Base-by-base conservation (phyloP, 2,329 filamentous ascomycete genomes). In the Aureobasidium lini region DNA sequence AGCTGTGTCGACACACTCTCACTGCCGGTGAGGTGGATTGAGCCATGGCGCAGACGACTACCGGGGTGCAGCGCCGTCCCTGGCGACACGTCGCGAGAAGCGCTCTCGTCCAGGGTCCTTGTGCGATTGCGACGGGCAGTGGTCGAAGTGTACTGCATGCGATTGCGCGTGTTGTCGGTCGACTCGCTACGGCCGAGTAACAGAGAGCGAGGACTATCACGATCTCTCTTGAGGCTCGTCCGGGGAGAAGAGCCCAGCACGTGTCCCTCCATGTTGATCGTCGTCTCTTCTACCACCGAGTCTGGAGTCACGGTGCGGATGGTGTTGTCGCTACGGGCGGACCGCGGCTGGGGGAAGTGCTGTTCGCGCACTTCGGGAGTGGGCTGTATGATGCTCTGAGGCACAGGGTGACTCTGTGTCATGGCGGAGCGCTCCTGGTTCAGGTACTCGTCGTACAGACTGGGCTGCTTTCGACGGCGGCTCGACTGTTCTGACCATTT, bases 221-320 rank as follows among this genome's bases (percentile, higher is more conserved):
- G 54, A 43, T 57, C 54, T 47, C 54, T 32, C 43, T 48, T 57
- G 18, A 57, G 54, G 28, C 54, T 57, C 15, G 54, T 57, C 43
- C 54, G 42, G 11, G 54, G 54, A 23, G 54, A 57, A 32, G 54
- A 57, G 34, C 54, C 54, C 23, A 57, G 54, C 43, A 57, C 43
- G 32, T 57, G 54, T 46, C 54, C 54, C 29, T 57, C 54, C 5
- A 57, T 29, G 34, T 34, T 47, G 11, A 61, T 50, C 4, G 46
- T 36, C 29, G 44, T 48, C 52, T 63, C 62, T 36, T 61, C 60
- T 1, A 53, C 48, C 16, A 47, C 47, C 18, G 58, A 58, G 44
- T 90, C 87, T 64, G 86, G 85, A 62, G 86, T 88, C 64, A 88
- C 84, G 60, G 85, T 76, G 63, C 86, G 83, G 67, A 86, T 82